These are phyloP conservation scores for Striga hermonthica DNA, from an alignment of 305 asterid genomes.

Conservation along the genomic window DNA sequence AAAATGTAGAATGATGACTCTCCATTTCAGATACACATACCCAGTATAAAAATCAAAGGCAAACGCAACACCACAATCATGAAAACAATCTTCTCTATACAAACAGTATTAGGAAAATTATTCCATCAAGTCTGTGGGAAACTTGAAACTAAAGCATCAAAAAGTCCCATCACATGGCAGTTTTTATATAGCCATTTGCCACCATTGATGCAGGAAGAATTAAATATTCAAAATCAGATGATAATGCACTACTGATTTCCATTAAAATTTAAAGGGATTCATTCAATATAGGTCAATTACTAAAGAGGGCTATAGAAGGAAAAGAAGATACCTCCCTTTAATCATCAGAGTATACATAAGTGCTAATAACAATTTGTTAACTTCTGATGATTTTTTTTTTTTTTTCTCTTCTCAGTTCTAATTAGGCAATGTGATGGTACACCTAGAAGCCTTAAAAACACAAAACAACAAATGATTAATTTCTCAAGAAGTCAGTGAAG, in stretches of 20 bases:
- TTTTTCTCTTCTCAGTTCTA: neutral
- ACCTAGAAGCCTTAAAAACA: constrained; percentile 1
- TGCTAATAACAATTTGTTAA: neutral
- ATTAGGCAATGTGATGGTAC: neutral
- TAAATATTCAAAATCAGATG: neutral
- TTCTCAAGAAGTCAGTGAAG: neutral
- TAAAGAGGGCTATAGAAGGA: neutral
- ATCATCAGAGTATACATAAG: neutral
- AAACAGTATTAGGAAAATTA: neutral
- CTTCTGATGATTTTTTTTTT: neutral
- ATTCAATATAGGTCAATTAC: neutral
- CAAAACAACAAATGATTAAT: neutral
- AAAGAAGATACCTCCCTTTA: neutral
- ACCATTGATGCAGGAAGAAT: neutral
- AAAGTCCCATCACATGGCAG: neutral
- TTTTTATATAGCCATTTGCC: neutral
- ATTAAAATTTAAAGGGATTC: neutral
- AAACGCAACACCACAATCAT: neutral
- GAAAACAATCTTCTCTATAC: neutral
- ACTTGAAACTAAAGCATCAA: neutral
- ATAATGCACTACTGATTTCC: neutral
- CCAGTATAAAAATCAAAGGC: neutral
- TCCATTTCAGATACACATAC: neutral
- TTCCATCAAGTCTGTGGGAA: neutral
- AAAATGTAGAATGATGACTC: neutral